Base-by-base conservation (phyloP, 495 filamentous ascomycete genomes). In the Penicillium bovifimosum region DNA sequence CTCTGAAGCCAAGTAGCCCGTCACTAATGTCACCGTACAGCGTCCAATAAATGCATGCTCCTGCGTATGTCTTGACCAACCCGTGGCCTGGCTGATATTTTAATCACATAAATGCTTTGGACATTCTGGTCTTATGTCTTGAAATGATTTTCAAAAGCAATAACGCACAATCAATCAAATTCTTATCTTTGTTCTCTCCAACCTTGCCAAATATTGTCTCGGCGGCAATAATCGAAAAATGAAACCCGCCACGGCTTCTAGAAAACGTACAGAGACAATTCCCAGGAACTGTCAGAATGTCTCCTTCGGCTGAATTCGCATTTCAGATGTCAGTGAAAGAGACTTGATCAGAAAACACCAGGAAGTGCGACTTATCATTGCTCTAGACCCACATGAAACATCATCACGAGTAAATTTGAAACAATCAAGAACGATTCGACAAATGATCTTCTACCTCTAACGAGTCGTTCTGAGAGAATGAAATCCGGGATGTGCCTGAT, bases 1-100 rank as follows among this genome's bases (percentile, higher is more conserved):
- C 33, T 10, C 39, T 33, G 34, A n/a, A 27, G 27, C 38, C 6
- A 39, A 8, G 17, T 8, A 2, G 7, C 9, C 7, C 1, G 31
- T 47, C 40, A 34, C 48, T 26, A 32, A 50, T 13, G 4, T 16
- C n/a, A 6, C 8, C 8, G 9, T 51, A 60, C 45, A 74, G 71
- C 18, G 54, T 74, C n/a, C 63, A 72, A 56, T 71, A 61, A 63
- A 14, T 20, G 36, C 34, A 28, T 34, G 8, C 16, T 43, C 29
- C 41, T 32, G 42, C 53, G 24, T n/a, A 31, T 41, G 9, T n/a
- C 16, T 50, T 17, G 17, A 27, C 40, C 20, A 5, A 26, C 14
- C 14, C 8, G 8, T 6, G 18, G 34, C 14, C 11, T 9, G 41
- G 29, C 8, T 24, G 34, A 20, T 6, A 16, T 36, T 50, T 8